These are phyloP conservation scores for slime mould (Dictyostelium discoideum) DNA, from an alignment of 78 protist genomes.

Conservation along the genomic window dicty_2.7 NC_007088.5:5209001-5209500, in stretches of 20 bases:
- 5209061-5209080: background rate
- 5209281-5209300: background rate
- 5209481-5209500: background rate
- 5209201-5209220: background rate
- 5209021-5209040: background rate
- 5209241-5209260: background rate
- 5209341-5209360: background rate
- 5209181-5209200: no score
- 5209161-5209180: background rate
- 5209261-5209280: background rate
- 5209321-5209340: background rate
- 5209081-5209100: background rate
- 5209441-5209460: background rate
- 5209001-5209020: background rate
- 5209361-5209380: background rate
- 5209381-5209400: background rate
- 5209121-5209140: background rate
- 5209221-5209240: background rate
- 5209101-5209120: background rate
- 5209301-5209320: background rate
- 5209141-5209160: background rate
- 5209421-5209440: background rate
- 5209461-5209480: background rate
- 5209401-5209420: background rate
- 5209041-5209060: slow-evolving; percentile 3